phyloP scores from a whole-genome alignment of 208 protist genomes.

The Acanthamoeba polyphaga region DNA sequence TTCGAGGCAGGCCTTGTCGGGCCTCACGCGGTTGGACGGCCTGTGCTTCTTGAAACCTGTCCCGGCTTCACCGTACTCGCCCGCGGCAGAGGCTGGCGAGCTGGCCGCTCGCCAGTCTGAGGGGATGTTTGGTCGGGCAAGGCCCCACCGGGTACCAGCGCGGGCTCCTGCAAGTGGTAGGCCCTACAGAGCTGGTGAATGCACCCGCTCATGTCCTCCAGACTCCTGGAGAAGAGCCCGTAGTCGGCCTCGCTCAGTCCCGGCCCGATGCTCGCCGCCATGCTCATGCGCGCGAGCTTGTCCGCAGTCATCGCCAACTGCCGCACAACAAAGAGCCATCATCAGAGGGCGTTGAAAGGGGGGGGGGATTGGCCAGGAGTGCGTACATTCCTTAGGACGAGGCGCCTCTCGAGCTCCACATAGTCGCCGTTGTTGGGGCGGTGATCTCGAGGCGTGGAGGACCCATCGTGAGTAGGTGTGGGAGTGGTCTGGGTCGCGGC shows the following conservation, averaged over 20 bases:
- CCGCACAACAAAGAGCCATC: not conserved
- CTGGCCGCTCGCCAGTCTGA: not conserved
- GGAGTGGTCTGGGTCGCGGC: too few species aligned
- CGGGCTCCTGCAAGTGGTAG: not conserved
- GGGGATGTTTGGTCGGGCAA: not conserved
- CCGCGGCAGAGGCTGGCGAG: not conserved
- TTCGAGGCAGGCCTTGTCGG: not conserved
- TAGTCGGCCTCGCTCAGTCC: not conserved
- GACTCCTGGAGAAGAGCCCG: not conserved
- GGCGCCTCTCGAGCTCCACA: not conserved
- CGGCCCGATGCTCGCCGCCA: not conserved
- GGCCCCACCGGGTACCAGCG: not conserved
- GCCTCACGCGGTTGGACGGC: not conserved
- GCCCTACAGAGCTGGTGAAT: not conserved
- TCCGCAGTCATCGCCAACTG: not conserved
- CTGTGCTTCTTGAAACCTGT: too few species aligned
- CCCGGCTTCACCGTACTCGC: too few species aligned
- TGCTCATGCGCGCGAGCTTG: conserved; percentile 1
- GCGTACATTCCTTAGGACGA: not conserved
- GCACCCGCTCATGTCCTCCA: not conserved
- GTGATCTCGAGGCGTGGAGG: not conserved
- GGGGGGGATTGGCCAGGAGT: not conserved
- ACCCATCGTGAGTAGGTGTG: too few species aligned
- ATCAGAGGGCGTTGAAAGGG: not conserved
- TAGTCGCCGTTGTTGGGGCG: not conserved